Evolutionary conservation across 2,329 filamentous ascomycete genomes (phyloP).

Genomic region (Orbilia ellipsospora): DNA sequence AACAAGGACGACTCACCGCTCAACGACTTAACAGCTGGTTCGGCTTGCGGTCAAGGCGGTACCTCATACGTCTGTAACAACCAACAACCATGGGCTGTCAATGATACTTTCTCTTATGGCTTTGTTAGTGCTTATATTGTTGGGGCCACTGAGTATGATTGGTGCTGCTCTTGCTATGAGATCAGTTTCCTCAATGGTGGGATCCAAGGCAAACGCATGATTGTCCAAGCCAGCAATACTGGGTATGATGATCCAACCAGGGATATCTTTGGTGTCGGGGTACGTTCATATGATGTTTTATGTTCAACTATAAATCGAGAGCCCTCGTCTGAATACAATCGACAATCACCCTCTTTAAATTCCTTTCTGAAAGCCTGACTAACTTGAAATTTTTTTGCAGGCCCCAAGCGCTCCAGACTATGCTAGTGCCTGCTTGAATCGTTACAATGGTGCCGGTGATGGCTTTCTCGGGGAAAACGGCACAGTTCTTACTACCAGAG

Average conservation of each 20-base stretch:
- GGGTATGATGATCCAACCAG: slow-evolving; percentile 67
- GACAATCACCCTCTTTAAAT: neutral
- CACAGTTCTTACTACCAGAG: slow-evolving; percentile 66
- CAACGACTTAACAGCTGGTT: slow-evolving; percentile 35
- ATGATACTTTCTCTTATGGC: slow-evolving; percentile 71
- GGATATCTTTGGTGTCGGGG: slow-evolving; percentile 70
- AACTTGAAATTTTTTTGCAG: slow-evolving; percentile 19
- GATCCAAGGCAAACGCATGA: slow-evolving; percentile 71
- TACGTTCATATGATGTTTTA: slow-evolving; percentile 14
- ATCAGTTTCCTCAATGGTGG: slow-evolving; percentile 67
- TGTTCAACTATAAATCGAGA: no score
- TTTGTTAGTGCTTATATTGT: slow-evolving; percentile 65
- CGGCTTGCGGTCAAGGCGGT: slow-evolving; percentile 69
- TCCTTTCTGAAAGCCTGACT: neutral
- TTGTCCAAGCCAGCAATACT: slow-evolving; percentile 74
- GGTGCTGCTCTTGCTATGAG: slow-evolving; percentile 75
- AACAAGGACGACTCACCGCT: slow-evolving; percentile 52
- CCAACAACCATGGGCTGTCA: slow-evolving; percentile 73
- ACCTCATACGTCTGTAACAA: slow-evolving; percentile 71
- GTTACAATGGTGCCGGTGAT: slow-evolving; percentile 30
- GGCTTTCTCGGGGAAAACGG: slow-evolving; percentile 44
- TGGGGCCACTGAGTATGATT: slow-evolving; percentile 69
- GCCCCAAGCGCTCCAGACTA: slow-evolving; percentile 41
- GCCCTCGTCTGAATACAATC: neutral
- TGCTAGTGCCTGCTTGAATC: slow-evolving; percentile 41